Base-by-base conservation (phyloP, 2,329 filamentous ascomycete genomes). In the Septoria petroselini region DNA sequence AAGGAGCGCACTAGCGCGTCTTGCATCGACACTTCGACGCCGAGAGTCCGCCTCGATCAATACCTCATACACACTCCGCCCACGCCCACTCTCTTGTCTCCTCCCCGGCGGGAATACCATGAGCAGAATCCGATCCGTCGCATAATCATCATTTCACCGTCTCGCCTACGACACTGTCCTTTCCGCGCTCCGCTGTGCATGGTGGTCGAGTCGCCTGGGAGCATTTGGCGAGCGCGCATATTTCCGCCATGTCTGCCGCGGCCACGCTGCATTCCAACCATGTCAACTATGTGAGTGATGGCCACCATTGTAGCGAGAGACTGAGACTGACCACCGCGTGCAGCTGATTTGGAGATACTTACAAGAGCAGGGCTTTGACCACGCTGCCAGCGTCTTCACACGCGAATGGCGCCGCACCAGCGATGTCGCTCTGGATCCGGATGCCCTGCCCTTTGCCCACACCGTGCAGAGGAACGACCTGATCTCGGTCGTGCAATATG, bases 401-500 rank as follows among this genome's bases (percentile, higher is more conserved):
- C 75, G 76, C 59, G 79, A 80, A 66, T 84, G 81, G 82, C 74
- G 79, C 62, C 75, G 76, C 11, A 60, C 61, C 5, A 53, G 55
- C 34, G 59, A 68, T 30, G 65, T 57, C 40, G 57, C 61, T 62
- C 39, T 34, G 15, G 76, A 84, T 63, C 80, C 80, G 46, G 79
- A 83, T 60, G 71, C 69, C 59, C 73, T 84, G 39, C 78, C 81
- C 15, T 84, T 84, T 68, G 80, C 81, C 50, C 74, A 72, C 39
- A 73, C 76, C 59, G 78, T 84, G 61, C 76, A 75, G 60, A 74
- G 77, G 29, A 77, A 81, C 63, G 77, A 80, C 30, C 71, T 85
- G 51, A 73, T 85, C 38, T 74, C 76, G 37, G 71, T 85, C 45
- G 77, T 85, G 27, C 82, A 85, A 62, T 81, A 84, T 63, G 82